A percentile compares a stretch with the other conserved stretches of the same genome.
Conservation (phyloP, 139 green algal genomes). For the Chlorella sorokiniana region DNA sequence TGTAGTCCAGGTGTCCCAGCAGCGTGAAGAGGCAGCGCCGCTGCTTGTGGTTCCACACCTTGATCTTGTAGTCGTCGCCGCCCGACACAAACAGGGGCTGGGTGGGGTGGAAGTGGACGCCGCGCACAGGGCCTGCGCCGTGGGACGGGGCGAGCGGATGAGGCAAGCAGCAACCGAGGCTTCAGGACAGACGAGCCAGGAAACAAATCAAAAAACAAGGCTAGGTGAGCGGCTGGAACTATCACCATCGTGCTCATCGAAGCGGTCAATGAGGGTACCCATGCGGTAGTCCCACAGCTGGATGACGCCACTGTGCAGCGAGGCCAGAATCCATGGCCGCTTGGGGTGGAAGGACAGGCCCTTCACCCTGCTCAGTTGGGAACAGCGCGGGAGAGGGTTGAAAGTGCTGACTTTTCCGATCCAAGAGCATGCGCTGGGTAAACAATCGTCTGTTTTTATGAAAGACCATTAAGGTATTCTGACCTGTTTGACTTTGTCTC, state of each 20-base stretch:
- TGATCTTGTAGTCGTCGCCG: constrained; percentile 99
- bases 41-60: constrained; percentile 99
- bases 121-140: constrained; percentile 85
- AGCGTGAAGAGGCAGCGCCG: constrained; percentile 97
- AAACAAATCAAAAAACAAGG: background rate
- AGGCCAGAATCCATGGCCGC: constrained; percentile 98
- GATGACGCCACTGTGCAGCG: constrained; percentile 97
- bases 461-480: too few species aligned
- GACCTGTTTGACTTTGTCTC: constrained; percentile 94
- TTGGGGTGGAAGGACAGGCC: constrained; percentile 98
- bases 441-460: too few species aligned
- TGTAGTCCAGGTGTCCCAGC: constrained; percentile 99
- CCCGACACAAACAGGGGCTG: constrained; percentile 99
- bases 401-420: too few species aligned
- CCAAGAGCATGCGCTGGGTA: too few species aligned
- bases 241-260: constrained; percentile 97
- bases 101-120: constrained; percentile 95
- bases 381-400: too few species aligned
- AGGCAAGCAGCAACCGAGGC: background rate
- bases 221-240: background rate
- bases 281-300: constrained; percentile 99
- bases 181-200: background rate
- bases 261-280: constrained; percentile 99
- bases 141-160: background rate
- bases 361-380: constrained; percentile 89